Evolutionary conservation across 257 asterid genomes (phyloP).

Genomic region (Solanum sparsipilum): DNA sequence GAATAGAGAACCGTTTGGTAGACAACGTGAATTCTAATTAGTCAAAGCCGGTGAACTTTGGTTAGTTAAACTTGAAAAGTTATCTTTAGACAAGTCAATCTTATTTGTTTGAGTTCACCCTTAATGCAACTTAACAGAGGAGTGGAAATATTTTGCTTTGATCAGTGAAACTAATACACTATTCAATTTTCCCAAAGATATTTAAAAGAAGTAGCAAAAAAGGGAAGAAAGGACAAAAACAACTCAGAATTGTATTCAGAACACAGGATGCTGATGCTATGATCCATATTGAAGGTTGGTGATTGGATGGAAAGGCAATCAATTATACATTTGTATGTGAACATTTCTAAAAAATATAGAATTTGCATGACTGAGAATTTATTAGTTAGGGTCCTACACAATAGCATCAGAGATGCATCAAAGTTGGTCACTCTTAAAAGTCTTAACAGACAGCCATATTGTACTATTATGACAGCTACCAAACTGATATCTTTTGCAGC

Average conservation of each 20-base stretch:
- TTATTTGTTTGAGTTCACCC: background rate
- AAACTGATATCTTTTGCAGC: background rate
- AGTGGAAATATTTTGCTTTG: background rate
- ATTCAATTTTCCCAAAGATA: background rate
- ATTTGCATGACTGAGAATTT: background rate
- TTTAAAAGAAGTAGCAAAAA: background rate
- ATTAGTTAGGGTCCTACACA: constrained; percentile 18
- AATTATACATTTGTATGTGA: background rate
- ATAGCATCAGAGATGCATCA: background rate
- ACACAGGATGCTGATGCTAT: background rate
- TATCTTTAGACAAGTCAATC: background rate
- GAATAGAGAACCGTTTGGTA: background rate
- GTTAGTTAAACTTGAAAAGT: background rate
- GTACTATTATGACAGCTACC: background rate
- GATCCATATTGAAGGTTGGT: background rate
- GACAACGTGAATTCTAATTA: background rate
- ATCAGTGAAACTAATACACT: background rate
- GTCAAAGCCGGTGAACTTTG: background rate
- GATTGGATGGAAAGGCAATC: constrained; percentile 5
- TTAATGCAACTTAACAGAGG: background rate
- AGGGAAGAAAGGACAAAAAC: background rate
- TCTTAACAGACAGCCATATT: background rate
- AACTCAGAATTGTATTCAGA: background rate
- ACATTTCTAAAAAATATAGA: background rate
- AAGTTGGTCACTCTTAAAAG: background rate